Conservation (phyloP, 768 basidiomycete genomes). For the Erythrobasidium yunnanense region DNA sequence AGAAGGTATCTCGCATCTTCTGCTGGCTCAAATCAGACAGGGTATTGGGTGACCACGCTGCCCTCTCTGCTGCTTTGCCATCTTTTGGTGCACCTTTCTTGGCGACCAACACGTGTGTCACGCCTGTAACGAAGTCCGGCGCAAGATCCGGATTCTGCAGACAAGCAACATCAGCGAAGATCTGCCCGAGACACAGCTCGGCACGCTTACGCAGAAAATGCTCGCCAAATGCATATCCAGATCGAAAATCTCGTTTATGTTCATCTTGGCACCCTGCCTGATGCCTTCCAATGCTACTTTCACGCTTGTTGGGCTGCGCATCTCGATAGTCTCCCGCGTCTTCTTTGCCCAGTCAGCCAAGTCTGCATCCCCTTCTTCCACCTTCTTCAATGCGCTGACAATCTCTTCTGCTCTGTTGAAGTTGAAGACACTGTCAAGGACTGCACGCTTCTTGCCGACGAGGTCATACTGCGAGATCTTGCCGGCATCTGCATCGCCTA, state of each 20-base stretch:
- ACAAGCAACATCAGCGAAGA: not conserved
- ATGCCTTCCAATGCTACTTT: constrained; percentile 77
- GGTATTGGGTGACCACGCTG: constrained; percentile 61
- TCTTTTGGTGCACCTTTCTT: constrained; percentile 41
- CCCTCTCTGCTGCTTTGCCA: constrained; percentile 40
- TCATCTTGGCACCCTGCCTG: constrained; percentile 55
- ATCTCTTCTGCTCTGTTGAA: constrained; percentile 63
- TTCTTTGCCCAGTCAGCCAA: constrained; percentile 63
- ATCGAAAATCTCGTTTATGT: constrained; percentile 57
- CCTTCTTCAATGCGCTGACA: constrained; percentile 47
- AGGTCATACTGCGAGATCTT: constrained; percentile 35
- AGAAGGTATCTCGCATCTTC: constrained; percentile 57
- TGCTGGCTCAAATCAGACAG: constrained; percentile 53
- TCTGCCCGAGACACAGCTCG: not conserved
- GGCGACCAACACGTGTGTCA: constrained; percentile 56
- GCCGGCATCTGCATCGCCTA: constrained; percentile 46
- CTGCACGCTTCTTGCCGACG: constrained; percentile 56
- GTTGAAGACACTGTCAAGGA: constrained; percentile 69
- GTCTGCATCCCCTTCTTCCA: constrained; percentile 42
- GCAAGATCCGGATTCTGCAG: constrained; percentile 56
- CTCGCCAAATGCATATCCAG: constrained; percentile 83
- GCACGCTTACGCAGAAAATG: constrained; percentile 67
- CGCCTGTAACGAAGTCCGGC: constrained; percentile 72
- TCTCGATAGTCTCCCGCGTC: constrained; percentile 54
- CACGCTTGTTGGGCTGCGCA: constrained; percentile 81